Evolutionary conservation across 345 rosid species (phyloP).

Genomic region (Litchi chinensis): DNA sequence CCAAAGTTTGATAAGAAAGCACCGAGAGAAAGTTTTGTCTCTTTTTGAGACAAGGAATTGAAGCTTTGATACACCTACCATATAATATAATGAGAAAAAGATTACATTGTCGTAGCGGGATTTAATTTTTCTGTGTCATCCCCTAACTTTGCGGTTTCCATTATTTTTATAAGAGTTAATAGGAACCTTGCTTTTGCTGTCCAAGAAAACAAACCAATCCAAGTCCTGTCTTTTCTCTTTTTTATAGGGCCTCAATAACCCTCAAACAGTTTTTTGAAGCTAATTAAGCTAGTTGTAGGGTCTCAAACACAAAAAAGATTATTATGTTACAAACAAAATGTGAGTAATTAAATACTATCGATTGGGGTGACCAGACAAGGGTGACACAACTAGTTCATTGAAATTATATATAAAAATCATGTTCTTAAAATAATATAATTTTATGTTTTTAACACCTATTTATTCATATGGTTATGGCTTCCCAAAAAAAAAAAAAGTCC

Average conservation of each 20-base stretch:
- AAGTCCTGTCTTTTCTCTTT: background rate
- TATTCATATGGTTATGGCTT: too few relatives aligned
- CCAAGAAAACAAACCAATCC: background rate
- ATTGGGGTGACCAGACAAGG: too few relatives aligned
- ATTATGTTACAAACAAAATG: too few relatives aligned
- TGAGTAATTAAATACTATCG: too few relatives aligned
- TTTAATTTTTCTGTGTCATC: slow-evolving; percentile 14
- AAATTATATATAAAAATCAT: too few relatives aligned
- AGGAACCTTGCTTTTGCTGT: background rate
- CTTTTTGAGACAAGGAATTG: slow-evolving; percentile 39
- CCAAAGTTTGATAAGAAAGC: slow-evolving; percentile 24
- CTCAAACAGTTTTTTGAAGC: background rate
- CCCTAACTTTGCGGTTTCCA: slow-evolving; percentile 41
- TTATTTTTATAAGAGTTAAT: background rate
- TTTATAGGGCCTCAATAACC: background rate
- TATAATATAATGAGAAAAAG: slow-evolving; percentile 3
- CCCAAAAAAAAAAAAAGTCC: too few relatives aligned
- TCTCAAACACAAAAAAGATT: background rate
- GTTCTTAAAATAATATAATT: too few relatives aligned
- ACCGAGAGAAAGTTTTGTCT: slow-evolving; percentile 32
- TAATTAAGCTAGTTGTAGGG: background rate
- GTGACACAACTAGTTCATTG: too few relatives aligned
- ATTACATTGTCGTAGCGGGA: slow-evolving; percentile 10
- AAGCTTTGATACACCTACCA: slow-evolving; percentile 24
- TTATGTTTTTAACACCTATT: too few relatives aligned